These are phyloP conservation scores for Clitoria ternatea DNA, from an alignment of 306 rosid species.

Conservation along the genomic window DNA sequence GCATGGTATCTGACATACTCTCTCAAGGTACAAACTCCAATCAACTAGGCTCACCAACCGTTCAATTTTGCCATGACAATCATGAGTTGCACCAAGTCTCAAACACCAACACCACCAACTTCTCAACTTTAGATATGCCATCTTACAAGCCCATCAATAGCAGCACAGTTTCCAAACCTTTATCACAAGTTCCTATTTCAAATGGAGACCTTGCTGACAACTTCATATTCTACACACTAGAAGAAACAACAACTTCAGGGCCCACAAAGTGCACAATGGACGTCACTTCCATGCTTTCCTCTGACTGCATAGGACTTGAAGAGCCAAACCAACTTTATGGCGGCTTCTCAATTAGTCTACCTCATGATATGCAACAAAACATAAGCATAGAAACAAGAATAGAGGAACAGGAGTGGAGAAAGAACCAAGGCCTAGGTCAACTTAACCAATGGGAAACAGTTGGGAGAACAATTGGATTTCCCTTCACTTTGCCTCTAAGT, in stretches of 20 bases:
- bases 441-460: constrained; percentile 37
- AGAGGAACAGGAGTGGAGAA: constrained; percentile 30
- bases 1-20: constrained; percentile 36
- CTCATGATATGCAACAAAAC: constrained; percentile 41
- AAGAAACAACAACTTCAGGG: constrained; percentile 32
- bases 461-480: constrained; percentile 47
- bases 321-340: constrained; percentile 37
- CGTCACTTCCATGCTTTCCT: constrained; percentile 32
- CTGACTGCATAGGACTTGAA: constrained; percentile 40
- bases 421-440: neutral
- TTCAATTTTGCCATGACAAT: constrained; percentile 30
- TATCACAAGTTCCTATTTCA: constrained; percentile 23
- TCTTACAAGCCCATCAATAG: constrained; percentile 33
- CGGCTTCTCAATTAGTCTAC: constrained; percentile 42
- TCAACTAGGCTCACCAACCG: constrained; percentile 39
- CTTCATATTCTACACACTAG: constrained; percentile 43
- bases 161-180: constrained; percentile 20
- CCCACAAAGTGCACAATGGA: constrained; percentile 36
- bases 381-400: constrained; percentile 5
- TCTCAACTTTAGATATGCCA: constrained; percentile 36
- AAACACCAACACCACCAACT: constrained; percentile 15
- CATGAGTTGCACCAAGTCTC: constrained; percentile 29
- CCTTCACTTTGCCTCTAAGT: constrained; percentile 48
- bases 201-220: constrained; percentile 35
- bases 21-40: constrained; percentile 30